Evolutionary conservation across 352 stramenopile species (phyloP).

Genomic region (Globisporangium nagaii): DNA sequence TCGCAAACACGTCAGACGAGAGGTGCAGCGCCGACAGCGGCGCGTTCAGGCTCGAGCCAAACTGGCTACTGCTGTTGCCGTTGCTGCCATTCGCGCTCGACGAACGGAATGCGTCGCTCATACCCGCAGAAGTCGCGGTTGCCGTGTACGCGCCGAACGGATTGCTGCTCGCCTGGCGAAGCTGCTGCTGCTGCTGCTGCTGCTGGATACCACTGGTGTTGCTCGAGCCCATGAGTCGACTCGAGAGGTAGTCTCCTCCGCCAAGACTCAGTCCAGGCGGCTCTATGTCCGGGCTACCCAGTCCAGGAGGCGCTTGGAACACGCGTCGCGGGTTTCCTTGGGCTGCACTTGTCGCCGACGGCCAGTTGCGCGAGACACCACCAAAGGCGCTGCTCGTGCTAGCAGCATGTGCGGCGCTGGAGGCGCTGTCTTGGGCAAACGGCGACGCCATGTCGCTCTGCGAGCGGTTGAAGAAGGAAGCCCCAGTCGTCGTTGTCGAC

Average conservation of each 20-base stretch:
- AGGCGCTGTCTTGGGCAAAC: slow-evolving; percentile 1
- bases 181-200: background rate
- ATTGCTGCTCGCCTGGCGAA: background rate
- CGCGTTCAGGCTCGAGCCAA: slow-evolving; percentile 19
- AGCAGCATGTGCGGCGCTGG: too few species aligned
- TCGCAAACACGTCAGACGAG: slow-evolving; percentile 17
- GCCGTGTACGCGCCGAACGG: slow-evolving; percentile 2
- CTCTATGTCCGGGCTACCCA: slow-evolving; percentile 19
- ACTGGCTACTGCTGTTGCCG: slow-evolving; percentile 12
- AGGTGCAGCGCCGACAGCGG: slow-evolving; percentile 22
- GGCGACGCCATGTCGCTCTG: slow-evolving; percentile 3
- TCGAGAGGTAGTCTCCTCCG: background rate
- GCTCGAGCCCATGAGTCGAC: background rate
- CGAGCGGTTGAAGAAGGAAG: slow-evolving; percentile 1
- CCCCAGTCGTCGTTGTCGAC: background rate
- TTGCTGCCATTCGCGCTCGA: background rate
- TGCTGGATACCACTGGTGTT: background rate
- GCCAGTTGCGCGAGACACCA: slow-evolving; percentile 7
- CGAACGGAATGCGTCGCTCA: slow-evolving; percentile 13
- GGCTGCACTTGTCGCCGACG: slow-evolving; percentile 9
- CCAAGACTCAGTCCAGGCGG: slow-evolving; percentile 2
- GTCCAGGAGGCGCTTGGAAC: slow-evolving; percentile 39
- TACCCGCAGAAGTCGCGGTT: background rate
- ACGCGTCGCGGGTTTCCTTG: slow-evolving; percentile 28
- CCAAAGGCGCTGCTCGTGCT: background rate